Percentiles rank a stretch among this genome's conserved stretches.
Conservation (phyloP, 192 early-diverging fungal species). For the Podila verticillata region DNA sequence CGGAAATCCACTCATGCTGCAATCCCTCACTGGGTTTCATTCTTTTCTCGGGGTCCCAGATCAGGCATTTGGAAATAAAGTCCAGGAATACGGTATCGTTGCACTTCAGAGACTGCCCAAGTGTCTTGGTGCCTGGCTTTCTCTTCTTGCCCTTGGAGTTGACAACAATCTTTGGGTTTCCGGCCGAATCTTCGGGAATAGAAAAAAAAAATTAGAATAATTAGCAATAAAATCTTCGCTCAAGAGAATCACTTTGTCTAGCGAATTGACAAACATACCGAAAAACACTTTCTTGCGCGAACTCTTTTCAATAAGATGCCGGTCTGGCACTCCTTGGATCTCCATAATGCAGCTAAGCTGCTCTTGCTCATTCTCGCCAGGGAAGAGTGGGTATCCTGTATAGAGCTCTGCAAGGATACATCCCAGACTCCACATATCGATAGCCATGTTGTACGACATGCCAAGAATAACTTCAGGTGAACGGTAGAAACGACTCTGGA, state of each 20-base stretch:
- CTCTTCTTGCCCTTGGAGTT: slow-evolving; percentile 91
- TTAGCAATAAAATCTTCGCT: slow-evolving; percentile 40
- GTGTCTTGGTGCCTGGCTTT: slow-evolving; percentile 74
- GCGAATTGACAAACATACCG: slow-evolving; percentile 52
- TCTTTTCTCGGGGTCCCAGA: slow-evolving; percentile 88
- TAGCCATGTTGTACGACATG: slow-evolving; percentile 84
- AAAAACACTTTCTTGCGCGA: slow-evolving; percentile 86
- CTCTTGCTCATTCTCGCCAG: slow-evolving; percentile 96
- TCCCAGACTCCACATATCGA: slow-evolving; percentile 97
- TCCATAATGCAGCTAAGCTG: slow-evolving; percentile 96
- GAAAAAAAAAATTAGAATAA: slow-evolving; percentile 28
- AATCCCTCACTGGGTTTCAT: slow-evolving; percentile 87
- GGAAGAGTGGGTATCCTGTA: slow-evolving; percentile 90
- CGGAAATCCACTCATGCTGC: slow-evolving; percentile 82
- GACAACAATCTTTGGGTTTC: slow-evolving; percentile 63
- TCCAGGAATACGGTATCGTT: slow-evolving; percentile 82
- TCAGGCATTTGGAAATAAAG: slow-evolving; percentile 83
- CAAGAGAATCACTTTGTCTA: neutral
- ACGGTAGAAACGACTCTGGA: slow-evolving; percentile 95
- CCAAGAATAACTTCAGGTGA: slow-evolving; percentile 96
- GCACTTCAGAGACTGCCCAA: slow-evolving; percentile 73
- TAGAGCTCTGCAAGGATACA: slow-evolving; percentile 92
- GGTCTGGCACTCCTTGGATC: slow-evolving; percentile 81
- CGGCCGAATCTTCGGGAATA: slow-evolving; percentile 51
- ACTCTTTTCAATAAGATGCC: slow-evolving; percentile 77